Base-by-base conservation (phyloP, 176 grass and related monocot species). In the Aegilops speltoides region DNA sequence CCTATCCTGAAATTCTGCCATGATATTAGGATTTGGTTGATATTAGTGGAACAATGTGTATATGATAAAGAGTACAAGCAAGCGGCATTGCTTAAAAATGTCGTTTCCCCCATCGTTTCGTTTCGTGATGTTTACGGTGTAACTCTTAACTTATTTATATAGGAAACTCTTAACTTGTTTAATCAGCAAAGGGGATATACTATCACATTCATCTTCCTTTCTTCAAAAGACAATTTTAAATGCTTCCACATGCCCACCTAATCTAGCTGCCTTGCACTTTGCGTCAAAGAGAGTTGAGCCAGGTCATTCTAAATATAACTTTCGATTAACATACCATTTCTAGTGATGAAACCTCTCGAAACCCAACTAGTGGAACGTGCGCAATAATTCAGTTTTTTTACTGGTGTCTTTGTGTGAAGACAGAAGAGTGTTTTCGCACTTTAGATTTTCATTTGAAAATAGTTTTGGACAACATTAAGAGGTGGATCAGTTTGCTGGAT, bases 231-330 rank as follows among this genome's bases (percentile, higher is more conserved):
- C 19, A 29, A 60, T 50, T 59, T 68, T 33, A 46, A 64, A 70
- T 88, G 81, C 4, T 23, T 77, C 81, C 69, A 84, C 82, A 65
- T 77, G 69, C 70, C 69, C 77, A 77, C 86, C 71, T 50, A 70
- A 71, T 77, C 62, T 71, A 85, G 86, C 63, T 91, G 70, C 64
- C 63, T 10, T 77, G n/a, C 19, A 38, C 50, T 41, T 70, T 76
- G 37, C 70, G 61, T 85, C 22, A 52, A 64, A 41, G 16, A 26
- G 59, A 46, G 46, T 31, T 37, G 38, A 84, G 81, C 46, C 68
- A 76, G 81, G 61, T 84, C 69, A 69, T 74, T 91, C 76, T 84
- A 62, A 87, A 84, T 84, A 68, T 68, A 68, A 14, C 62, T 80
- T 52, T 52, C 36, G 46, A n/a, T 75, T 50, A 80, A 61, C 57